Evolutionary conservation across 2,329 filamentous ascomycete species (phyloP), one percentile per base, ranked within the genome.

Genomic region (Pyrenophora graminea): DNA sequence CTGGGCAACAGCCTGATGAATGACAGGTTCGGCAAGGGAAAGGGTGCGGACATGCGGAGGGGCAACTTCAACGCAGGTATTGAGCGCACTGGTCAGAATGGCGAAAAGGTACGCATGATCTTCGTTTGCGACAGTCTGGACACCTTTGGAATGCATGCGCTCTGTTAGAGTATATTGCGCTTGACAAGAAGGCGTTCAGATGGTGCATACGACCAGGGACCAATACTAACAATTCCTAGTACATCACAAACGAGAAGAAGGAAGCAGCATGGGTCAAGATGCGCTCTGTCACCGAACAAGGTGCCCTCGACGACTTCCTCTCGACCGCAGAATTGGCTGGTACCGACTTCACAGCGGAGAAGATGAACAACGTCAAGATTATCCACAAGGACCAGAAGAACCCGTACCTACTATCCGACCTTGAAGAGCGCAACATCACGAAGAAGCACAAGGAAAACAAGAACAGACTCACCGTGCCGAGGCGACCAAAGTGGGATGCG

Each of bases 211-310:
- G 27, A 18, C 27, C 27, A 33, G 23, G n/a, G 2, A 2, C 10
- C 0, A 33, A 41, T 73, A 69, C 69, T 68, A 47, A 67, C 32
- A 61, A 55, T 17, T 57, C 63, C 15, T 65, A 88, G 80, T 99
- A 99, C 74, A 86, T 97, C 66, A 94, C 91, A 41, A 97, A 96
- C 72, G 88, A 89, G 59, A 87, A 86, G 64, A 87, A 95, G 72
- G 92, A 97, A 78, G 94, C 93, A 31, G 83, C 90, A 63, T 99
- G 92, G 91, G 91, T 97, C 70, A 99, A 97, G 81, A 97, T 99
- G 94, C 91, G 93, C 79, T 96, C 91, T 73, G 90, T 99, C 63
- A 99, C 94, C 4, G 91, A 99, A 79, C 94, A 99, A 76, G 92
- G 88, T 62, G 92, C 92, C 38, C 85, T 99, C 56, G 94, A 99